A percentile compares a stretch with the other conserved stretches of the same genome.
Conservation (phyloP, 2,329 filamentous ascomycete species). For the Colletotrichum tabaci region DNA sequence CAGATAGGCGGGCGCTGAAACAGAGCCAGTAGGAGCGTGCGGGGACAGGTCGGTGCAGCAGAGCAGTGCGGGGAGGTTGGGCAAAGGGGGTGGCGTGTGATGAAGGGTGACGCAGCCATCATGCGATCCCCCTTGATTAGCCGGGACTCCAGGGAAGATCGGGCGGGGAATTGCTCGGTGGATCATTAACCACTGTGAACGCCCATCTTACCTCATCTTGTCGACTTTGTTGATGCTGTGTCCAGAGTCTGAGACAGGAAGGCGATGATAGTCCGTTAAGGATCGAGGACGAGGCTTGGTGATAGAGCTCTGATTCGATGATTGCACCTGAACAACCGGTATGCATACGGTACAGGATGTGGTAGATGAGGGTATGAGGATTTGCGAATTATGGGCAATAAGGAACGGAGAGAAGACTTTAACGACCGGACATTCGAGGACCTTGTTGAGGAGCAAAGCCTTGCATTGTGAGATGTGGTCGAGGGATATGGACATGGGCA, state of each 20-base stretch:
- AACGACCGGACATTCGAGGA: not conserved
- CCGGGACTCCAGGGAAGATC: conserved; percentile 8
- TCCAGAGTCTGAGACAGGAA: conserved; percentile 17
- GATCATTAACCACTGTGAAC: conserved; percentile 22
- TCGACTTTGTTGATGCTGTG: conserved; percentile 18
- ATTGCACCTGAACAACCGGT: not conserved
- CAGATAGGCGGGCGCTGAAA: conserved; percentile 33
- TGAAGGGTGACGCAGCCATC: conserved; percentile 40
- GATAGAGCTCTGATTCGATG: not conserved
- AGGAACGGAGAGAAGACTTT: not conserved
- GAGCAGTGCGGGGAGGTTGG: conserved; percentile 39
- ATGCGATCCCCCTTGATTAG: conserved; percentile 39
- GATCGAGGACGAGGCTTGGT: conserved; percentile 5
- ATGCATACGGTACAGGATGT: conserved; percentile 8
- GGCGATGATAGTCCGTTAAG: not conserved
- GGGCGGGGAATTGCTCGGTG: conserved; percentile 6
- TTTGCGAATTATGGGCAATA: not conserved
- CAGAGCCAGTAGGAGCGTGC: conserved; percentile 41
- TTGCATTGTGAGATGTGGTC: not conserved
- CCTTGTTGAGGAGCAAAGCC: not conserved
- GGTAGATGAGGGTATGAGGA: not conserved
- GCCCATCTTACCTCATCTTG: conserved; percentile 39
- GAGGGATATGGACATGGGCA: not conserved
- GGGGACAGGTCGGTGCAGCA: conserved; percentile 35
- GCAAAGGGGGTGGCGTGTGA: conserved; percentile 25